A percentile compares a stretch with the other conserved stretches of the same genome.
Evolutionary conservation across 2,329 filamentous ascomycete genomes (phyloP).

Genomic region (Phialophora chinensis): DNA sequence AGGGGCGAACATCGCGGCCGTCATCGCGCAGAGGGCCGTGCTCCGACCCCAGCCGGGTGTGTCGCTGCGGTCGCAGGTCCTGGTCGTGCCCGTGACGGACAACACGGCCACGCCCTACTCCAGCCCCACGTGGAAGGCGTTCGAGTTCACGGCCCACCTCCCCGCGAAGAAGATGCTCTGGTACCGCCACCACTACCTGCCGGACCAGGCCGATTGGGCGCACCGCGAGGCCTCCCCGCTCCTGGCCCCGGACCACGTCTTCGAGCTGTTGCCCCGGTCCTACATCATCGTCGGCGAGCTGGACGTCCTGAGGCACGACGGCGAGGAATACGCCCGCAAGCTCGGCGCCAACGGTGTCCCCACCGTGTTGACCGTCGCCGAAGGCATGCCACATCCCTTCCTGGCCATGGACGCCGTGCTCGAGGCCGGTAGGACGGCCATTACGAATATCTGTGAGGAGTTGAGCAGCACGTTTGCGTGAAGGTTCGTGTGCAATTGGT

Average conservation of each 20-base stretch:
- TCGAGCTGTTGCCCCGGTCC: constrained; percentile 58
- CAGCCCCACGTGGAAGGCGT: constrained; percentile 57
- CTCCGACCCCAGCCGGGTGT: constrained; percentile 38
- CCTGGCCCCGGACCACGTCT: constrained; percentile 56
- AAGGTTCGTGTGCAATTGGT: not conserved
- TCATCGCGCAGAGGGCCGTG: constrained; percentile 60
- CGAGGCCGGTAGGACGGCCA: constrained; percentile 58
- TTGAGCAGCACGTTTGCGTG: constrained; percentile 27
- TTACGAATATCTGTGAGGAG: constrained; percentile 53
- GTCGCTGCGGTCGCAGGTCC: constrained; percentile 52
- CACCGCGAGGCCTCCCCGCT: constrained; percentile 62
- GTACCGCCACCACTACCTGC: constrained; percentile 65
- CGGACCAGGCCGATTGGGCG: constrained; percentile 52
- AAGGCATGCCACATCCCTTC: constrained; percentile 64
- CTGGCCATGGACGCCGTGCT: constrained; percentile 63
- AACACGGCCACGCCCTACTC: constrained; percentile 58
- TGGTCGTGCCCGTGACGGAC: constrained; percentile 64
- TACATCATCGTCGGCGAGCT: constrained; percentile 62
- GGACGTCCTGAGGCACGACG: constrained; percentile 63
- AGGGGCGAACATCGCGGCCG: constrained; percentile 59
- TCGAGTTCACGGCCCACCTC: constrained; percentile 59
- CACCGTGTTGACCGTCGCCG: constrained; percentile 58
- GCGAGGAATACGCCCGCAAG: constrained; percentile 58
- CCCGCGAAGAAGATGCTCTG: constrained; percentile 65
- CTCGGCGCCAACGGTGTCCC: constrained; percentile 54